A percentile compares a stretch with the other conserved stretches of the same genome.
These are phyloP conservation scores for Fusarium longipes DNA, from an alignment of 2,329 filamentous ascomycete species.

Conservation along the genomic window DNA sequence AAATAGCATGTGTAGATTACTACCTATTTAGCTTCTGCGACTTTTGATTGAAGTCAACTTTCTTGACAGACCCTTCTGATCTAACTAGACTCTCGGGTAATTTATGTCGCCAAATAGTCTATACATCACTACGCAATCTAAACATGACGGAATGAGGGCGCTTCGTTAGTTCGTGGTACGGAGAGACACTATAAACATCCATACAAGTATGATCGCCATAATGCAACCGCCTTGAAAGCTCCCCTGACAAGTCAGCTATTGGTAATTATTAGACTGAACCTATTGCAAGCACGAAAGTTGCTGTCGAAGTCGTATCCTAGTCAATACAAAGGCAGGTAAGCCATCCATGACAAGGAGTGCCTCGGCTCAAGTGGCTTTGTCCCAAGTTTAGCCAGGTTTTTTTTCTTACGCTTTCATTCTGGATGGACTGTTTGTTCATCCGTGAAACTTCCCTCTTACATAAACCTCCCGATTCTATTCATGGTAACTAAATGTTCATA, in stretches of 20 bases:
- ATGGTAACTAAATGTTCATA: constrained; percentile 1
- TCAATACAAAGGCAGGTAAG: constrained; percentile 17
- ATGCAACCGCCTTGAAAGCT: constrained; percentile 21
- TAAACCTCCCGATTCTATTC: constrained; percentile 25
- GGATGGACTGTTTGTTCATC: constrained; percentile 19
- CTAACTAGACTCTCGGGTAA: constrained; percentile 4
- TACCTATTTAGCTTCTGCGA: not conserved
- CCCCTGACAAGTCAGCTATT: constrained; percentile 18
- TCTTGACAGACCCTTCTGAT: not conserved
- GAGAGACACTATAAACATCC: constrained; percentile 14
- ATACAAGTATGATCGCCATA: constrained; percentile 33
- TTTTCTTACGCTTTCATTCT: too few species aligned
- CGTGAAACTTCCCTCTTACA: constrained; percentile 22
- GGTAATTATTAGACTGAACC: constrained; percentile 5
- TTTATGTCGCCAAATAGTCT: not conserved
- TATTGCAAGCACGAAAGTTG: constrained; percentile 10
- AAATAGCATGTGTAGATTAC: not conserved
- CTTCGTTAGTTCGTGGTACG: constrained; percentile 8
- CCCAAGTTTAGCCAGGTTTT: constrained; percentile 19
- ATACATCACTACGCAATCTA: constrained; percentile 9
- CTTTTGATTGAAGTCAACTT: not conserved
- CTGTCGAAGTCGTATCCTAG: constrained; percentile 10
- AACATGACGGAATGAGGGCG: not conserved
- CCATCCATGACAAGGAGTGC: not conserved
- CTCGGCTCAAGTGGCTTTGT: constrained; percentile 12